Evolutionary conservation across 495 filamentous ascomycete genomes (phyloP), one percentile per base, ranked within the genome.

Genomic region (Entonaema liquescens): DNA sequence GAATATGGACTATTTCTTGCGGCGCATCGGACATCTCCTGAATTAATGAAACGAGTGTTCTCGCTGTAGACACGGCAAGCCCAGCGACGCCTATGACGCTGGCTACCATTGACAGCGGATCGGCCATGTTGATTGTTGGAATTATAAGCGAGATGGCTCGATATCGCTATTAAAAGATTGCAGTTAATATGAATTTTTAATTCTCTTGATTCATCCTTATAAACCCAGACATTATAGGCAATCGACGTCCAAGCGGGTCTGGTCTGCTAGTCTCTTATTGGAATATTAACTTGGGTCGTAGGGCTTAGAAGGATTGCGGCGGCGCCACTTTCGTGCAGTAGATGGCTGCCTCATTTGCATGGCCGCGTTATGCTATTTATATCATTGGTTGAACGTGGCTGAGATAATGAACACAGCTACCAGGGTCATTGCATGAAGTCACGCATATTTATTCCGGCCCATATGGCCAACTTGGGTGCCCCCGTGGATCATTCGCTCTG

Each of bases 31-130:
- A 5, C 21, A 74, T 62, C 17, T 68, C 68, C 3, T 66, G 47
- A 1, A 65, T 65, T 2, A 74, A 25, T 17, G 72, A 59, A 23
- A 68, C 44, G 15, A 69, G 52, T 5, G 70, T 49, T 21, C 65
- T 50, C 4, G 72, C 62, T 1, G 71, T 62, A 15, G 66, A 68
- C 28, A 62, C 61, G 17, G 72, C 64, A 44, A 75, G 57, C 13
- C 69, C 65, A 19, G 69, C 29, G 5, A 75, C 44, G 25, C 72
- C 72, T 5, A 58, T 53, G 38, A 70, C 50, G 35, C 72, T 65
- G 11, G 72, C 69, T 5, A 57, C 50, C 21, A 72, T 31, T 12
- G 72, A 75, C 6, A 75, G 23, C 33, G 72, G 70, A 35, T 75
- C 72, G 9, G 68, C 59, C 69, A 72, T 74, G 12, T 23, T 55